Evolutionary conservation across 2,329 filamentous ascomycete species (phyloP).

Genomic region (Penicillium sp.): DNA sequence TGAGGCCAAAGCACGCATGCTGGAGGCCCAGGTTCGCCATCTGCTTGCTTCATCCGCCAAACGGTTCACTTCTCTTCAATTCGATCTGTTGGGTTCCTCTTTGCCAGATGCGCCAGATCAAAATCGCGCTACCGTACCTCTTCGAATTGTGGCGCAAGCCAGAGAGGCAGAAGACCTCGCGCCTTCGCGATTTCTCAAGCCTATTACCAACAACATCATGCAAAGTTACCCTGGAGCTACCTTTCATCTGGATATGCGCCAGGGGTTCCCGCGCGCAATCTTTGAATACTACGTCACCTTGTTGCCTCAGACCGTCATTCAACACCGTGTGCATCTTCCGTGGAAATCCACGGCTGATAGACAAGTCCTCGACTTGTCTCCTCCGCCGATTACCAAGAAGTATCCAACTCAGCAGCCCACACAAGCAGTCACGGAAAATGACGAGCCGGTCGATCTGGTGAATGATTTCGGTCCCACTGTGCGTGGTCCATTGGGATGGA

Average conservation of each 20-base stretch:
- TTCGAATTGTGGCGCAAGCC: constrained; percentile 45
- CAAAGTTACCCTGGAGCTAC: constrained; percentile 36
- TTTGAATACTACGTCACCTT: constrained; percentile 28
- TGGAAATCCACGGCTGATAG: constrained; percentile 23
- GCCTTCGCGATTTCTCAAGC: constrained; percentile 30
- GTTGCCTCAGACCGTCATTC: constrained; percentile 21
- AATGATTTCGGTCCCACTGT: constrained; percentile 22
- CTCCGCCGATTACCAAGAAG: constrained; percentile 16
- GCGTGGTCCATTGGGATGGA: constrained; percentile 27
- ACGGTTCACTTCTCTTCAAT: constrained; percentile 27
- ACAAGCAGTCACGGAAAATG: constrained; percentile 12
- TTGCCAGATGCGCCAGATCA: constrained; percentile 33
- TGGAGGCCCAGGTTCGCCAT: constrained; percentile 41
- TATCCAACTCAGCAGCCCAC: constrained; percentile 20
- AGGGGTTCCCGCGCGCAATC: constrained; percentile 29
- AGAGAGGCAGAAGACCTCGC: constrained; percentile 31
- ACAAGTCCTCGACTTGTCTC: constrained; percentile 14
- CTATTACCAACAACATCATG: constrained; percentile 37
- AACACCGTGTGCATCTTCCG: constrained; percentile 21
- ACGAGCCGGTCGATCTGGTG: constrained; percentile 7
- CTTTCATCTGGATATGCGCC: constrained; percentile 30
- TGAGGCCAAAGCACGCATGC: constrained; percentile 41
- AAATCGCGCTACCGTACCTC: constrained; percentile 38
- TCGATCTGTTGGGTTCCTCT: constrained; percentile 27
- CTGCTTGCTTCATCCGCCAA: constrained; percentile 29